Evolutionary conservation across 306 rosid genomes (phyloP).

Genomic region (Boehmeria nivea): DNA sequence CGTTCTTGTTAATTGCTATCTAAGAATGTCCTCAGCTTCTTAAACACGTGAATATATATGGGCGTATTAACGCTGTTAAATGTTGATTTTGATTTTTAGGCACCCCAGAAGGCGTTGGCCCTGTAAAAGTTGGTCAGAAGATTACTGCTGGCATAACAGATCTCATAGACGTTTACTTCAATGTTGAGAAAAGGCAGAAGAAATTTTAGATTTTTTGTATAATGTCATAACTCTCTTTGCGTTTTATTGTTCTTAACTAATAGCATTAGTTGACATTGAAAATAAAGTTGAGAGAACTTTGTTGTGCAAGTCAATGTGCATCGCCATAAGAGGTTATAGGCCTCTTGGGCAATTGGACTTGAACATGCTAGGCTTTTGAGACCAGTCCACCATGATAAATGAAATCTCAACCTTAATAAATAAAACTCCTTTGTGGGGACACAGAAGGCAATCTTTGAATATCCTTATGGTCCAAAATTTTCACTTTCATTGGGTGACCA

Average conservation of each 20-base stretch:
- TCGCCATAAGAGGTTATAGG: no score
- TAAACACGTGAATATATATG: no score
- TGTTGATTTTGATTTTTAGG: conserved; percentile 42
- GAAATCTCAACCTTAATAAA: no score
- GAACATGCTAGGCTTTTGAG: no score
- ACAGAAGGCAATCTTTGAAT: no score
- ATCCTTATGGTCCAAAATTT: no score
- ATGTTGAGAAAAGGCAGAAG: conserved; percentile 51
- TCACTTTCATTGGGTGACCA: no score
- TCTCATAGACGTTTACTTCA: conserved; percentile 60
- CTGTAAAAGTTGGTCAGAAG: conserved; percentile 81
- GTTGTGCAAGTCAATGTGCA: background rate
- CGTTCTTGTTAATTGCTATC: background rate
- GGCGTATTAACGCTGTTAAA: no score
- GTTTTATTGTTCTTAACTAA: background rate
- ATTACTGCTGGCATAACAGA: conserved; percentile 83
- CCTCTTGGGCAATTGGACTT: no score
- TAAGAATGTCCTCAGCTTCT: background rate
- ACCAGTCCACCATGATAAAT: no score
- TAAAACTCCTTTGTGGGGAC: no score
- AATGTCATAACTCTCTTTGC: background rate
- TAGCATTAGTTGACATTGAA: background rate
- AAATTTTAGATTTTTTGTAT: background rate
- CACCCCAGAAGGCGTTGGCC: conserved; percentile 94
- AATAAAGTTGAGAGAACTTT: background rate